Evolutionary conservation across 2,329 filamentous ascomycete species (phyloP).

Genomic region (Lizonia empirigonia): DNA sequence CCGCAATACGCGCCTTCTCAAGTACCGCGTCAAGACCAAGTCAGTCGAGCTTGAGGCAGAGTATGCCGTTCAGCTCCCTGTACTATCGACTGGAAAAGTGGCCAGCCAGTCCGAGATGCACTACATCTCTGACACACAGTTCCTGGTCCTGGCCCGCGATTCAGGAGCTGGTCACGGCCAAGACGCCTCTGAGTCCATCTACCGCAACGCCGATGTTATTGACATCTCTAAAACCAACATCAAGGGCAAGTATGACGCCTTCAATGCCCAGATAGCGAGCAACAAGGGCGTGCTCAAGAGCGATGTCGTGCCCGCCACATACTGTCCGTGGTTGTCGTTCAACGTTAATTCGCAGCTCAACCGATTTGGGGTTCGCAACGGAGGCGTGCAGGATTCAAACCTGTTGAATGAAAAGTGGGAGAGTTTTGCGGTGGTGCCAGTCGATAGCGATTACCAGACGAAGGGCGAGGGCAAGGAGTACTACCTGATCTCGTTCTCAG

Average conservation of each 20-base stretch:
- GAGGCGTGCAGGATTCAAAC: conserved; percentile 62
- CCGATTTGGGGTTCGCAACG: conserved; percentile 71
- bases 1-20: conserved; percentile 65
- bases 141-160: conserved; percentile 71
- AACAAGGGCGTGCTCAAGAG: conserved; percentile 59
- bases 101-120: conserved; percentile 74
- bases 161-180: conserved; percentile 64
- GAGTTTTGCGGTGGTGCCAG: conserved; percentile 65
- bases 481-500: conserved; percentile 70
- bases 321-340: conserved; percentile 71
- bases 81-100: conserved; percentile 60
- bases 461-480: conserved; percentile 65
- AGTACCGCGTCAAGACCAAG: conserved; percentile 64
- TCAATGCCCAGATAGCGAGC: conserved; percentile 54
- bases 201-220: conserved; percentile 73
- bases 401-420: conserved; percentile 82
- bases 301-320: conserved; percentile 62
- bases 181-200: conserved; percentile 59
- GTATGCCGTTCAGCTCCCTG: conserved; percentile 69
- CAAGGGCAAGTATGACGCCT: conserved; percentile 51
- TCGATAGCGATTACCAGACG: conserved; percentile 51
- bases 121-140: conserved; percentile 66
- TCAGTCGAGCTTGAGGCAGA: conserved; percentile 61
- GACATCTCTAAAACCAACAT: conserved; percentile 68
- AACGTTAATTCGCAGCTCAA: conserved; percentile 69